Conservation (phyloP, 345 rosid species). For the Salix exigua region DNA sequence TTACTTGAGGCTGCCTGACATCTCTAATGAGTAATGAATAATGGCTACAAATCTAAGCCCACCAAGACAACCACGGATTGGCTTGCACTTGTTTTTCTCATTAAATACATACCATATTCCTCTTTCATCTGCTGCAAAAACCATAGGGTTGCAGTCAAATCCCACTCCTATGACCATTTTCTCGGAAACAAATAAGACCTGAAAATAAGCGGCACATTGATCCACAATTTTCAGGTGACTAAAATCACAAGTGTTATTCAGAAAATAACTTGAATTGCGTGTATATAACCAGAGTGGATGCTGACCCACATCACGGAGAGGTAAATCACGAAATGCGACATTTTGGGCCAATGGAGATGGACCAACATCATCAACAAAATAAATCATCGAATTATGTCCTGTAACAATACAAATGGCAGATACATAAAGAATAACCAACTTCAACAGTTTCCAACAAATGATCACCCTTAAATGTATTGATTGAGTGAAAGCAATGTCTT, state of each 20-base stretch:
- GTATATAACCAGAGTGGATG: slow-evolving; percentile 59
- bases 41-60: neutral
- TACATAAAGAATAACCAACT: slow-evolving; percentile 7
- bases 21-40: neutral
- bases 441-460: neutral
- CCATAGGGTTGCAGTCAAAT: slow-evolving; percentile 90
- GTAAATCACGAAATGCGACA: slow-evolving; percentile 84
- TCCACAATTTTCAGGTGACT: slow-evolving; percentile 5
- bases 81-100: neutral
- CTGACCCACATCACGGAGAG: slow-evolving; percentile 99
- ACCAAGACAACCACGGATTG: neutral
- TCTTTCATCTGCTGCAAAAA: slow-evolving; percentile 90
- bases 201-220: slow-evolving; percentile 15
- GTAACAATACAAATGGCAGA: slow-evolving; percentile 20
- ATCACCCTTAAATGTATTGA: neutral
- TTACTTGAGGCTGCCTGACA: neutral
- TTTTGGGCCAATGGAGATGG: slow-evolving; percentile 95
- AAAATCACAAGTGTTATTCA: slow-evolving; percentile 22
- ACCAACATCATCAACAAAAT: slow-evolving; percentile 97
- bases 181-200: slow-evolving; percentile 93
- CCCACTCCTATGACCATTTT: slow-evolving; percentile 92
- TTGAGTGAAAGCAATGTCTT: neutral
- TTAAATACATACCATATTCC: slow-evolving; percentile 70
- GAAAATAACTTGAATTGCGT: slow-evolving; percentile 24
- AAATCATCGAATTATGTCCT: slow-evolving; percentile 97